Percentiles rank a stretch among this genome's conserved stretches.
These are phyloP conservation scores for Calonectria naviculata DNA, from an alignment of 2,329 filamentous ascomycete genomes.

Conservation along the genomic window DNA sequence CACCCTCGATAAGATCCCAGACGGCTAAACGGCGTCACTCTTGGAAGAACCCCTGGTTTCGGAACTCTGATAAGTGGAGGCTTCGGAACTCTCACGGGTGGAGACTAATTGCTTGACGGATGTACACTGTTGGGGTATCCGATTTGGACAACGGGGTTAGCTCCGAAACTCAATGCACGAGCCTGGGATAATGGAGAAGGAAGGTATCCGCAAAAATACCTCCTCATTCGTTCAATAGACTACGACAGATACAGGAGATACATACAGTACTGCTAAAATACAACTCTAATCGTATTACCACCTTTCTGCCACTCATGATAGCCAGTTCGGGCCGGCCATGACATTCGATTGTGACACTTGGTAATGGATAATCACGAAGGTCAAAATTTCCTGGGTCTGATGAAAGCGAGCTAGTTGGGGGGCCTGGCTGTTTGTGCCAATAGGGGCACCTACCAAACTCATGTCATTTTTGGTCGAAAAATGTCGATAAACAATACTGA, in stretches of 20 bases:
- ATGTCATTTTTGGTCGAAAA: no score
- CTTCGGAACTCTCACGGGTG: background rate
- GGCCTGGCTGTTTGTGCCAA: background rate
- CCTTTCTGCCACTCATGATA: background rate
- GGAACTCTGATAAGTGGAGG: constrained; percentile 7
- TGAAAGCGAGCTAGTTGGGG: background rate
- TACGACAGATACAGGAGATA: no score
- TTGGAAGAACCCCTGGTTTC: background rate
- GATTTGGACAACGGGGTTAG: background rate
- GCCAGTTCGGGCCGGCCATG: background rate
- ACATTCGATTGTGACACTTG: background rate
- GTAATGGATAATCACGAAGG: background rate
- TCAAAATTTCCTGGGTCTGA: background rate
- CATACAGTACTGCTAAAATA: no score
- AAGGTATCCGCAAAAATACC: background rate
- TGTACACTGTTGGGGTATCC: background rate
- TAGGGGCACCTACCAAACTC: background rate
- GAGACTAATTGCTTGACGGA: background rate
- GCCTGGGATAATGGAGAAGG: background rate
- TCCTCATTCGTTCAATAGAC: no score
- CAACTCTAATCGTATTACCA: background rate
- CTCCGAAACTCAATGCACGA: background rate
- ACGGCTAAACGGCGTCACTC: background rate
- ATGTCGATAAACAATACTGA: no score
- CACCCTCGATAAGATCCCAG: background rate